Percentiles rank a stretch among this genome's conserved stretches.
These are phyloP conservation scores for Phragmites australis DNA, from an alignment of 176 grass and related monocot genomes.

Conservation along the genomic window DNA sequence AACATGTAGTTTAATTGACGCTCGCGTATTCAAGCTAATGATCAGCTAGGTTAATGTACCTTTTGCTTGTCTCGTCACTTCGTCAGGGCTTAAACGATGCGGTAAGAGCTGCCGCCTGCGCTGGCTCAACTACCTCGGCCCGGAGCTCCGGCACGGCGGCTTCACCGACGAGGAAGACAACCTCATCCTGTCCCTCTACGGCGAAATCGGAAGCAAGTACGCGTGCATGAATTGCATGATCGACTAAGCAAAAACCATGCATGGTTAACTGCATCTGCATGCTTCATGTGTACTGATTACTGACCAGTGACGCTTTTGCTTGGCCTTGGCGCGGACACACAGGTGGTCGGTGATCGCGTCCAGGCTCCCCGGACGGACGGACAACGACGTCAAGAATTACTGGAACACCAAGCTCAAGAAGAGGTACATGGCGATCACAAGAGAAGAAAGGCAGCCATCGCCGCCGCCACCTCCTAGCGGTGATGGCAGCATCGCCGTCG, in stretches of 20 bases:
- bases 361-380: constrained; percentile 70
- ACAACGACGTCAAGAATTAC: constrained; percentile 92
- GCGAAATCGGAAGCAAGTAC: constrained; percentile 53
- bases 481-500: background rate
- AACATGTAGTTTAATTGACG: constrained; percentile 13
- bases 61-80: background rate
- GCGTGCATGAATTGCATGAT: background rate
- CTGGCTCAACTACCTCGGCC: constrained; percentile 63
- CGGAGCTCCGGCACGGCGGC: constrained; percentile 56
- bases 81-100: constrained; percentile 52
- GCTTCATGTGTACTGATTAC: background rate
- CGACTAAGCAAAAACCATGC: background rate
- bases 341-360: constrained; percentile 94
- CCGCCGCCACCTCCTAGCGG: background rate
- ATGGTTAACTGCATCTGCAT: background rate
- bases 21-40: background rate
- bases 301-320: background rate
- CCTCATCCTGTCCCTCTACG: constrained; percentile 55
- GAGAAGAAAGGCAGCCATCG: background rate
- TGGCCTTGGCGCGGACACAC: background rate
- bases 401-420: constrained; percentile 99
- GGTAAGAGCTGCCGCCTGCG: constrained; percentile 65
- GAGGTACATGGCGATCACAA: constrained; percentile 17
- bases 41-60: background rate
- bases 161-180: constrained; percentile 53